These are phyloP conservation scores for Ceriops zippeliana DNA, from an alignment of 345 rosid genomes.

Conservation along the genomic window DNA sequence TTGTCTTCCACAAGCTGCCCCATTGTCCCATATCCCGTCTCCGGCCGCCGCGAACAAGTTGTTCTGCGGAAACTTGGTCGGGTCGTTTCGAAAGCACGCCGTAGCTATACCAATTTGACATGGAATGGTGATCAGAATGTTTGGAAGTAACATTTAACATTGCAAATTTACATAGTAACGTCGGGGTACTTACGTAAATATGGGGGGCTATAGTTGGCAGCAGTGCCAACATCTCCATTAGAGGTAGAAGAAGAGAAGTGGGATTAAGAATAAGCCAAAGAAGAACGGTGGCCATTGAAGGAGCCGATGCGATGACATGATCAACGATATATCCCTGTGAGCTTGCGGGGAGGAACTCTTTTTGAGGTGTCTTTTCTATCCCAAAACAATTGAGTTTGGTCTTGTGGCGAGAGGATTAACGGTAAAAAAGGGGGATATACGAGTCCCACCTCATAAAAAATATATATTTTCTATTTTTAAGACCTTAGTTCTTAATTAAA, in stretches of 20 bases:
- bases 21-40: conserved; percentile 67
- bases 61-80: conserved; percentile 49
- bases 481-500: no score
- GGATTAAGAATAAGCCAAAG: neutral
- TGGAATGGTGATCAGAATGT: neutral
- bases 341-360: no score
- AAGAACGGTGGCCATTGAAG: neutral
- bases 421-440: no score
- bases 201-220: conserved; percentile 42
- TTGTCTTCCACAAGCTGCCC: conserved; percentile 61
- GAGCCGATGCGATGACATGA: neutral
- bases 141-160: neutral
- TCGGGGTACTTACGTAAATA: conserved; percentile 42
- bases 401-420: no score
- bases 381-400: no score
- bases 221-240: conserved; percentile 45
- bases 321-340: no score
- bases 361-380: no score
- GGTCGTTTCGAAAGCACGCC: conserved; percentile 36
- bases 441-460: no score
- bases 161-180: neutral
- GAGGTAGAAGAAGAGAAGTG: conserved; percentile 1
- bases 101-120: conserved; percentile 32
- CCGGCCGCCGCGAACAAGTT: conserved; percentile 66
- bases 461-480: no score